Evolutionary conservation across 2,329 filamentous ascomycete species (phyloP).

Genomic region (Waltergamsia citrina): DNA sequence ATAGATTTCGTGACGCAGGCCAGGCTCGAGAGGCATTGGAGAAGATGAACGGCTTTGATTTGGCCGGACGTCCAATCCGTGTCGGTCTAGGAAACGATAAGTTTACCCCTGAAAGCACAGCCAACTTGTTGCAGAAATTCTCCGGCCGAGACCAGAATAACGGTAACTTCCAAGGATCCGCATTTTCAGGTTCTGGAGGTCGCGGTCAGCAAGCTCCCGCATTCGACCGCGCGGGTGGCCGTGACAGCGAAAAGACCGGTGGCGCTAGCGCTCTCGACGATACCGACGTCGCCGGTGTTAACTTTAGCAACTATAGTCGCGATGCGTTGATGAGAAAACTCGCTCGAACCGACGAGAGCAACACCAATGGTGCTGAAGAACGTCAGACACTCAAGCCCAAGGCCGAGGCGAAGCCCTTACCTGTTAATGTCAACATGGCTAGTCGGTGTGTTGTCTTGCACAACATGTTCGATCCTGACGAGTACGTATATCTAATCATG

Average conservation of each 20-base stretch:
- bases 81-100: slow-evolving; percentile 99
- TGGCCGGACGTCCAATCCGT: slow-evolving; percentile 92
- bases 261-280: slow-evolving; percentile 94
- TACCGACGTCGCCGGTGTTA: slow-evolving; percentile 94
- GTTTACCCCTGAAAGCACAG: slow-evolving; percentile 95
- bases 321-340: slow-evolving; percentile 98
- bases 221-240: slow-evolving; percentile 83
- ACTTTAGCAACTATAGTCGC: slow-evolving; percentile 99
- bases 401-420: slow-evolving; percentile 67
- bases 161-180: slow-evolving; percentile 68
- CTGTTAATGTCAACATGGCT: slow-evolving; percentile 82
- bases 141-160: slow-evolving; percentile 60
- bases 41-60: slow-evolving; percentile 99
- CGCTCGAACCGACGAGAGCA: slow-evolving; percentile 82
- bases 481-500: slow-evolving; percentile 54
- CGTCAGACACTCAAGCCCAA: slow-evolving; percentile 68
- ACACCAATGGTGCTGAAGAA: slow-evolving; percentile 55
- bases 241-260: slow-evolving; percentile 82
- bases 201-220: slow-evolving; percentile 62
- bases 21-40: slow-evolving; percentile 91
- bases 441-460: slow-evolving; percentile 89
- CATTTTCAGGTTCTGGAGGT: slow-evolving; percentile 83
- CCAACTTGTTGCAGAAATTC: slow-evolving; percentile 86
- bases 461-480: slow-evolving; percentile 87
- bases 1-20: slow-evolving; percentile 77